phyloP scores from a whole-genome alignment of 2,329 filamentous ascomycete species.

The Apiospora aurea region DNA sequence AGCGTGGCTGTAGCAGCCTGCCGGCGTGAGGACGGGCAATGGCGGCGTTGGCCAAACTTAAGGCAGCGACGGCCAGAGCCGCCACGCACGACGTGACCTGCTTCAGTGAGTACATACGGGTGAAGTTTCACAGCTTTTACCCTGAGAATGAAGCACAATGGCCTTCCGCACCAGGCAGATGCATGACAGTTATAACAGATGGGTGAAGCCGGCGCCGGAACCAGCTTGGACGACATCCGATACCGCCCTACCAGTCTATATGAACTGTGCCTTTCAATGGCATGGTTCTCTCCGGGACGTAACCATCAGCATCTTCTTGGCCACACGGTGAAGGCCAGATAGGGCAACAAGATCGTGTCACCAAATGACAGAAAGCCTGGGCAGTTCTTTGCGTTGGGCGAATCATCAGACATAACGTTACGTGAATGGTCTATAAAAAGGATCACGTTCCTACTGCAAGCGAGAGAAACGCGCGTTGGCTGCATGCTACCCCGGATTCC shows the following conservation, averaged over 20 bases:
- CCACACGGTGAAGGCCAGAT: background rate
- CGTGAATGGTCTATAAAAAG: background rate
- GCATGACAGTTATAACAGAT: background rate
- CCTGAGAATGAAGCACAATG: background rate
- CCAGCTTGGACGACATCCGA: background rate
- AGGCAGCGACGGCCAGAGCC: background rate
- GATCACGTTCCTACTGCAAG: background rate
- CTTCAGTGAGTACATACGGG: background rate
- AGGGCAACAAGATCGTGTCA: background rate
- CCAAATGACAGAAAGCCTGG: background rate
- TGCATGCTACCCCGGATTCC: conserved; percentile 11
- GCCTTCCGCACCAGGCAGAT: no score
- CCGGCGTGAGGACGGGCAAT: background rate
- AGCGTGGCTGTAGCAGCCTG: background rate
- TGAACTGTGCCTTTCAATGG: background rate
- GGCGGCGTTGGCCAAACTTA: background rate
- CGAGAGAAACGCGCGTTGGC: background rate
- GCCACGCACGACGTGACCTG: background rate
- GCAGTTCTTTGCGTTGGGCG: background rate
- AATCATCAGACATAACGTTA: background rate
- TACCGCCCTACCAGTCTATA: background rate
- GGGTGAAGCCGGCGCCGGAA: background rate
- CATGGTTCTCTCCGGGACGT: background rate
- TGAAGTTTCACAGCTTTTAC: background rate
- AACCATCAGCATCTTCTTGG: background rate